phyloP scores from a whole-genome alignment of 768 basidiomycete genomes.

The Russula sp. region DNA sequence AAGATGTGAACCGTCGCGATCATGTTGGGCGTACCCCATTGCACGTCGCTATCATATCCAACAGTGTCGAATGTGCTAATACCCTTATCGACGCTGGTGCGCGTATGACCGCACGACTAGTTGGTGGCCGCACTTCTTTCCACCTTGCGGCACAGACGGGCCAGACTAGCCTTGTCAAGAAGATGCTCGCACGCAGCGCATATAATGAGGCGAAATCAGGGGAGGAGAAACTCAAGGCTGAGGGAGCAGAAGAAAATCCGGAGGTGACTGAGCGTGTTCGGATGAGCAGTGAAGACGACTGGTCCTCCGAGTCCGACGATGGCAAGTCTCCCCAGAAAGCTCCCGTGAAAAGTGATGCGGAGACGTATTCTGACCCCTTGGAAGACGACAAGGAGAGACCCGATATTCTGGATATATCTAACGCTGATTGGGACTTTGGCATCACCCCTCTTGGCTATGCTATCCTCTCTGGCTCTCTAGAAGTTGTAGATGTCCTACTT shows the following conservation, averaged over 20 bases:
- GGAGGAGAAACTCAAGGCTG: slow-evolving; percentile 31
- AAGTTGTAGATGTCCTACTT: slow-evolving; percentile 48
- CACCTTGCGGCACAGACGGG: slow-evolving; percentile 57
- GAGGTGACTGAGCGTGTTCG: slow-evolving; percentile 22
- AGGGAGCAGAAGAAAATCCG: slow-evolving; percentile 16
- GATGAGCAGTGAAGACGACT: slow-evolving; percentile 32
- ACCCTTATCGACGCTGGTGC: slow-evolving; percentile 55
- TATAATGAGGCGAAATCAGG: slow-evolving; percentile 34
- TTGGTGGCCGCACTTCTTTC: slow-evolving; percentile 53
- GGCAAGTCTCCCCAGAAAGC: slow-evolving; percentile 29
- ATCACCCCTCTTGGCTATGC: slow-evolving; percentile 54
- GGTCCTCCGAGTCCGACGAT: slow-evolving; percentile 24
- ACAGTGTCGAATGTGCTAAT: slow-evolving; percentile 46
- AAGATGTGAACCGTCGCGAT: slow-evolving; percentile 54
- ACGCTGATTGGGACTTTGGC: slow-evolving; percentile 57
- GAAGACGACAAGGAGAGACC: slow-evolving; percentile 51
- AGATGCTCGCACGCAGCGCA: slow-evolving; percentile 51
- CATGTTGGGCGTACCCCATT: slow-evolving; percentile 60
- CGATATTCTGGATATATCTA: slow-evolving; percentile 55
- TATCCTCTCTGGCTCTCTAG: slow-evolving; percentile 46
- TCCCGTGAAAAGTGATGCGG: slow-evolving; percentile 33
- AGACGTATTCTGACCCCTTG: slow-evolving; percentile 40
- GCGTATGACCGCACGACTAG: slow-evolving; percentile 53
- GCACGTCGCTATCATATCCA: slow-evolving; percentile 54
- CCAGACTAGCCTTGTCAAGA: slow-evolving; percentile 43